These are phyloP conservation scores for Schwanniomyces occidentalis DNA, from an alignment of 805 yeast species.

Conservation along the genomic window DNA sequence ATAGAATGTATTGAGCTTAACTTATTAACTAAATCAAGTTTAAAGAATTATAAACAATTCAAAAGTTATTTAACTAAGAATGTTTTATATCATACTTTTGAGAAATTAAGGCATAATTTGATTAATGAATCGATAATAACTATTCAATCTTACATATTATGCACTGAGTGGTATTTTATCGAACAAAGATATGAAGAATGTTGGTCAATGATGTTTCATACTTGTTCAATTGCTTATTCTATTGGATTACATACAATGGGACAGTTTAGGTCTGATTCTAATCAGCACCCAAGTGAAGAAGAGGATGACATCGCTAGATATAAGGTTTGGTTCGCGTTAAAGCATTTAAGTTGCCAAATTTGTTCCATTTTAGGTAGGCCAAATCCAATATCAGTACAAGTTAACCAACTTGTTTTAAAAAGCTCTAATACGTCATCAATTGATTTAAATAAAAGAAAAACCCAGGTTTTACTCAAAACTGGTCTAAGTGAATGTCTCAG, in stretches of 20 bases:
- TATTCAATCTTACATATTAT: constrained; percentile 49
- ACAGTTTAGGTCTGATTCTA: constrained; percentile 18
- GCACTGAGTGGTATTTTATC: constrained; percentile 51
- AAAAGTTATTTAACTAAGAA: constrained; percentile 17
- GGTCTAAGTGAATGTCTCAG: constrained; percentile 52
- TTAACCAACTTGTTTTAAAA: constrained; percentile 28
- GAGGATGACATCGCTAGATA: constrained; percentile 36
- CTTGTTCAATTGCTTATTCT: constrained; percentile 51
- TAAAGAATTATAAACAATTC: constrained; percentile 19
- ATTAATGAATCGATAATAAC: constrained; percentile 49
- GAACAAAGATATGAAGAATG: constrained; percentile 51
- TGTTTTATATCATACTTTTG: constrained; percentile 40
- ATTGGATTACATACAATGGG: constrained; percentile 52
- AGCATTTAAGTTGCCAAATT: constrained; percentile 47
- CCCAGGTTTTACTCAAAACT: constrained; percentile 40
- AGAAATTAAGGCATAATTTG: constrained; percentile 47
- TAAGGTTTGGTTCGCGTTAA: constrained; percentile 52
- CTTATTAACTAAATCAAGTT: constrained; percentile 16
- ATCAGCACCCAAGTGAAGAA: constrained; percentile 24
- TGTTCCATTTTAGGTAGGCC: constrained; percentile 56
- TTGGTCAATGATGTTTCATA: constrained; percentile 52
- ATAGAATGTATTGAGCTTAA: constrained; percentile 21
- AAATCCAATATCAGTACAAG: constrained; percentile 50
- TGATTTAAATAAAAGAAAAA: constrained; percentile 19
- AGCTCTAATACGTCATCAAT: constrained; percentile 17